These are phyloP conservation scores for Helianthus tuberosus DNA, from an alignment of 129 eudicot genomes.

Conservation along the genomic window DNA sequence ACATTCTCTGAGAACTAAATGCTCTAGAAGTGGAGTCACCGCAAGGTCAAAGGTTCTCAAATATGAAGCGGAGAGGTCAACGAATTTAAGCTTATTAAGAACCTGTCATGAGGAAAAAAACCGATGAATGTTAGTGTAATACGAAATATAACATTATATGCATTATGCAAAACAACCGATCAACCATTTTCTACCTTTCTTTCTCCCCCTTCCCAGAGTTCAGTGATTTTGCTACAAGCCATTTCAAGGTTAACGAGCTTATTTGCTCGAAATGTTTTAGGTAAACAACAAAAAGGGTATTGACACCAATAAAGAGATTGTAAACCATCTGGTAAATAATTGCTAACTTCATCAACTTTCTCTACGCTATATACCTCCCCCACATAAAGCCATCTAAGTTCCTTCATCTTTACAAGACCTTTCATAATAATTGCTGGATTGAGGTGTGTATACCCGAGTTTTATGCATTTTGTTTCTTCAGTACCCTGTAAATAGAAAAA, in stretches of 20 bases:
- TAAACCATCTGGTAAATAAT: background rate
- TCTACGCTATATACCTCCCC: too few species aligned
- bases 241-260: background rate
- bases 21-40: background rate
- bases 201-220: slow-evolving; percentile 1
- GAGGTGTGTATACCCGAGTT: background rate
- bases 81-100: background rate
- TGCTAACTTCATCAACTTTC: background rate
- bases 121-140: too few species aligned
- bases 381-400: slow-evolving; percentile 5
- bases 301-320: background rate
- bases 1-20: background rate
- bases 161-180: background rate
- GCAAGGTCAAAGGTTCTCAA: too few species aligned
- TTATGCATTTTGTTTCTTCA: slow-evolving; percentile 7
- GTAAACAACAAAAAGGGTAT: slow-evolving; percentile 1
- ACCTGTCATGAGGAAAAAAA: background rate
- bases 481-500: slow-evolving; percentile 1
- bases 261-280: background rate
- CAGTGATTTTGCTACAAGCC: fast-evolving
- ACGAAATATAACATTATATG: background rate
- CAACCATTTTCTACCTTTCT: slow-evolving; percentile 10
- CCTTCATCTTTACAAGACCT: slow-evolving; percentile 12
- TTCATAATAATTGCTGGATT: background rate
- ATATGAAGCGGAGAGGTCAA: background rate